phyloP scores from a whole-genome alignment of 2,329 filamentous ascomycete species.

The Rhexocercosporidium sp. region DNA sequence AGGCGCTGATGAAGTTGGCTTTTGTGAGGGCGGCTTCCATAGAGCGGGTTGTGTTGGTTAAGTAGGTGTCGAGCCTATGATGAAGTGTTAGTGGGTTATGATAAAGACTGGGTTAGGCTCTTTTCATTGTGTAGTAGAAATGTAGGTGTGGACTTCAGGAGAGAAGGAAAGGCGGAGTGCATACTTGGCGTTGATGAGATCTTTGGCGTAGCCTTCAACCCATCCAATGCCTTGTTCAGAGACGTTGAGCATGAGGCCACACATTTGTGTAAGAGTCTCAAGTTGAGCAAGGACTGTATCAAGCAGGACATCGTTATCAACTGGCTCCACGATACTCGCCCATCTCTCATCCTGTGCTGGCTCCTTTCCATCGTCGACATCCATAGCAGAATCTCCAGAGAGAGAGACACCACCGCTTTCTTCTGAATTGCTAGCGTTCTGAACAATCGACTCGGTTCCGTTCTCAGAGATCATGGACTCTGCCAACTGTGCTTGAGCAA shows the following conservation, averaged over 20 bases:
- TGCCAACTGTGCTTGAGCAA: slow-evolving; percentile 40
- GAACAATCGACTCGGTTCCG: neutral
- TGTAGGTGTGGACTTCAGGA: neutral
- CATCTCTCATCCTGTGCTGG: slow-evolving; percentile 58
- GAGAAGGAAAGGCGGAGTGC: neutral
- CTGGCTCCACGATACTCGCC: slow-evolving; percentile 69
- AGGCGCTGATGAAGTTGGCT: slow-evolving; percentile 60
- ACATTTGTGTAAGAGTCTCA: slow-evolving; percentile 57
- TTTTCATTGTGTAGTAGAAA: neutral
- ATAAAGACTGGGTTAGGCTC: neutral
- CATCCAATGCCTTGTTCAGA: neutral
- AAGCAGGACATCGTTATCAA: slow-evolving; percentile 67
- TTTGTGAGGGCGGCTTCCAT: slow-evolving; percentile 59
- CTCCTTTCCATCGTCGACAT: slow-evolving; percentile 48
- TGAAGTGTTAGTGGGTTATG: slow-evolving; percentile 47
- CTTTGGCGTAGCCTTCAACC: slow-evolving; percentile 13
- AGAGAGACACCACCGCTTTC: slow-evolving; percentile 41
- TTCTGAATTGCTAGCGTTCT: slow-evolving; percentile 44
- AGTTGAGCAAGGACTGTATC: slow-evolving; percentile 72
- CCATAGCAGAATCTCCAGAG: slow-evolving; percentile 13
- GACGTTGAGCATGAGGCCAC: slow-evolving; percentile 45
- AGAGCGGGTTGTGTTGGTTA: slow-evolving; percentile 47
- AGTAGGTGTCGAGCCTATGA: slow-evolving; percentile 58
- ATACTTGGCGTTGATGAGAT: slow-evolving; percentile 16
- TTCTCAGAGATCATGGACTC: slow-evolving; percentile 38